These are phyloP conservation scores for Chionographis japonica DNA, from an alignment of 106 monocot species.

Conservation along the genomic window DNA sequence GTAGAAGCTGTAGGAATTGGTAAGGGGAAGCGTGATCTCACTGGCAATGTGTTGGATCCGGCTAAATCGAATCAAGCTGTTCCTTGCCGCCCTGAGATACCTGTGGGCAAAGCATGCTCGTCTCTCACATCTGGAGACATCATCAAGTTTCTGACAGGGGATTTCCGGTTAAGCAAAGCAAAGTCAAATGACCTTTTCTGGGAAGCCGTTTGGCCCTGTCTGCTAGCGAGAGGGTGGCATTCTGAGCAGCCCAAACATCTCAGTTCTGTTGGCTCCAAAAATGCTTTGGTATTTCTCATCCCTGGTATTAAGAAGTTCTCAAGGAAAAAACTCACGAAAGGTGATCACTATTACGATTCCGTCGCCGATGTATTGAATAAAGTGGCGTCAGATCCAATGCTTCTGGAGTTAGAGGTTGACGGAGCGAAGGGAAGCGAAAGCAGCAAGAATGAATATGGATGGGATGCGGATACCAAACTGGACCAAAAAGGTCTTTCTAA, in stretches of 20 bases:
- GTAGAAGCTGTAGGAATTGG: conserved; percentile 75
- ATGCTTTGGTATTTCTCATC: conserved; percentile 65
- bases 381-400: conserved; percentile 72
- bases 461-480: conserved; percentile 2
- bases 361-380: conserved; percentile 82
- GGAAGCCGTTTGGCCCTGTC: conserved; percentile 96
- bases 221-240: conserved; percentile 87
- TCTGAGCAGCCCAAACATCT: conserved; percentile 72
- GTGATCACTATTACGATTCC: conserved; percentile 90
- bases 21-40: conserved; percentile 74
- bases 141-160: conserved; percentile 79
- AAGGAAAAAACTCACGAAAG: conserved; percentile 71
- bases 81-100: conserved; percentile 41
- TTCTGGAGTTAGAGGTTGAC: conserved; percentile 64
- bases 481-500: conserved; percentile 20
- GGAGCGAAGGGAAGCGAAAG: conserved; percentile 13
- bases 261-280: conserved; percentile 20
- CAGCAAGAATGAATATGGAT: conserved; percentile 27
- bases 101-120: conserved; percentile 72
- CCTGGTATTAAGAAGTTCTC: conserved; percentile 83
- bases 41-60: conserved; percentile 39
- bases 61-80: conserved; percentile 23
- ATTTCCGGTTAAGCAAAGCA: conserved; percentile 83
- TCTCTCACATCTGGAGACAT: conserved; percentile 63
- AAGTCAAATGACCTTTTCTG: conserved; percentile 94